Evolutionary conservation across 495 filamentous ascomycete species (phyloP).

Genomic region (Neurospora sp.): DNA sequence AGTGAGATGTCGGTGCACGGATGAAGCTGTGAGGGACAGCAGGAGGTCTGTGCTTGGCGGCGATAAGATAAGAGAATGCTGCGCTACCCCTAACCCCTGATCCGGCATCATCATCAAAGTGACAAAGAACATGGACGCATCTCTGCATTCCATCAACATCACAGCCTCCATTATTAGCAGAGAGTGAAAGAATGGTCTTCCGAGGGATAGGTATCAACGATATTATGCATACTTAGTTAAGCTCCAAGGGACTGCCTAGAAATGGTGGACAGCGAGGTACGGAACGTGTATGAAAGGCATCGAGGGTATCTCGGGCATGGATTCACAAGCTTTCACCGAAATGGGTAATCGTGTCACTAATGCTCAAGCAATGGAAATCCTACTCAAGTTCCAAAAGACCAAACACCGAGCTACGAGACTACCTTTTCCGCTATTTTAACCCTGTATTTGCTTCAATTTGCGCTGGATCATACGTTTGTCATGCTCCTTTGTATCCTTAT

Average conservation of each 20-base stretch:
- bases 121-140: background rate
- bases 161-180: background rate
- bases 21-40: background rate
- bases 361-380: background rate
- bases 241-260: too few species aligned
- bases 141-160: background rate
- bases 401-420: background rate
- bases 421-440: background rate
- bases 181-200: background rate
- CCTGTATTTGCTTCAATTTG: background rate
- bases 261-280: background rate
- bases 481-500: background rate
- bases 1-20: background rate
- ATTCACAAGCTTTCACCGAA: background rate
- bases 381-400: background rate
- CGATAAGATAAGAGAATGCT: background rate
- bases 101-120: background rate
- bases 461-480: background rate
- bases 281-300: background rate
- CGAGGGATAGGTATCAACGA: too few species aligned
- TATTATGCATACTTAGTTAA: too few species aligned
- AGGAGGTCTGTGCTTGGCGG: background rate
- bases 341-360: background rate
- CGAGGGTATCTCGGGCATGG: background rate
- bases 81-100: background rate